Base-by-base conservation (phyloP, 2,329 filamentous ascomycete species). In the Exutisphaerella laricina region DNA sequence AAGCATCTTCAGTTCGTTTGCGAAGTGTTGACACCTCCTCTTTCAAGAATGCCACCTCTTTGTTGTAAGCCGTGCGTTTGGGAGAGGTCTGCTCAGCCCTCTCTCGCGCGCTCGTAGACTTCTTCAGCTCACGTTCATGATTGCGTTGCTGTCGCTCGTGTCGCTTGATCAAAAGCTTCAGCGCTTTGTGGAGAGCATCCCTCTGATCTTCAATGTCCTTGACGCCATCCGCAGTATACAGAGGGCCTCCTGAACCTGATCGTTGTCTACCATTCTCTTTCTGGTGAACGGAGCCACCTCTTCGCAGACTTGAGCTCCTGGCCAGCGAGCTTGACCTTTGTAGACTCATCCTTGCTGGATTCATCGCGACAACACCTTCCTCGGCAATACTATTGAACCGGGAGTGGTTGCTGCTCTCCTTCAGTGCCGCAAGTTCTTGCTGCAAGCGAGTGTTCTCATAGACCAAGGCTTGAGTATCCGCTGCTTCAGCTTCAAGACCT, bases 141-240 rank as follows among this genome's bases (percentile, higher is more conserved):
- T 94, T 85, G 32, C 81, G 82, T 54, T 84, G 85, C 65, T 96
- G 87, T 61, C 84, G 77, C 51, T 90, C 84, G 53, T 96, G 88
- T 39, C 92, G 81, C 49, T 89, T 81, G 9, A 97, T 78, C 12
- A 98, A 74, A 48, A 80, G 87, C 69, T 85, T 89, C 40, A 98
- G 72, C 5, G 92, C 88, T 47, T 78, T 80, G 68, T 97, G 92
- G 5, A 98, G 73, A 1, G 90, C 89, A 65, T 98, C 90, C 34
- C 92, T 80, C 68, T 98, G 92, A 31, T 87, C 82, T 66, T 97
- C 90, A 8, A 96, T 82, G 53, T 97, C 90, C 65, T 94, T 95
- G 13, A 95, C 79, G 12, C 53, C 55, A 17, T 62, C 51, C 2
- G 51, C 44, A n/a, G n/a, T n/a, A 18, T 54, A 49, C 3, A 41